Percentiles rank a stretch among this genome's conserved stretches.
phyloP scores from a whole-genome alignment of 2,329 filamentous ascomycete species.

The Aspergillus sp. region DNA sequence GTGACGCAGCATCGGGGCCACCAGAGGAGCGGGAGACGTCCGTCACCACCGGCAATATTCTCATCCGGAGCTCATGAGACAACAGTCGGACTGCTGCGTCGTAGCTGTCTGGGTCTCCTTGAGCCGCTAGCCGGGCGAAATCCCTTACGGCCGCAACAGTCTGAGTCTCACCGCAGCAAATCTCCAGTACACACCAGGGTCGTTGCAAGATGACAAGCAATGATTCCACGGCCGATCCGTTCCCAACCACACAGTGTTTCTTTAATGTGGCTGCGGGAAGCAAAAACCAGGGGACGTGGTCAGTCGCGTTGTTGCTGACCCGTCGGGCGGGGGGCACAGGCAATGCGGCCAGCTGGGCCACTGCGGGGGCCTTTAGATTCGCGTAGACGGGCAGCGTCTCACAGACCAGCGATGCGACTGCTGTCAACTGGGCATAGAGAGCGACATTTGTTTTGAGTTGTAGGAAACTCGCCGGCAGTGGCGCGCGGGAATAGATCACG shows the following conservation, averaged over 20 bases:
- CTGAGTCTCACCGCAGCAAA: constrained; percentile 9
- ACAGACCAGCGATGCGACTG: neutral
- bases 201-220: constrained; percentile 12
- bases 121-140: constrained; percentile 4
- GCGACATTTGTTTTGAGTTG: neutral
- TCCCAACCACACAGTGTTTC: constrained; percentile 12
- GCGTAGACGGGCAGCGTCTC: constrained; percentile 4
- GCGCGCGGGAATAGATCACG: constrained; percentile 6
- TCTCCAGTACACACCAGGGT: constrained; percentile 14
- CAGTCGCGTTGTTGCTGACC: neutral
- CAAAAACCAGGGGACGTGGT: constrained; percentile 11
- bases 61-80: constrained; percentile 4
- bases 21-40: neutral
- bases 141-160: constrained; percentile 4
- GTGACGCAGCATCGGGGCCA: neutral
- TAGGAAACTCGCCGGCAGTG: constrained; percentile 3
- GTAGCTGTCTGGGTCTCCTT: constrained; percentile 5
- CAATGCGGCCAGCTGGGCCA: constrained; percentile 2
- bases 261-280: constrained; percentile 7
- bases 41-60: neutral
- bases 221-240: constrained; percentile 4
- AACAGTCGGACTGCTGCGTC: constrained; percentile 6
- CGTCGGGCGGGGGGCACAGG: neutral
- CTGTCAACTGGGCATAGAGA: constrained; percentile 1
- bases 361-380: neutral